Evolutionary conservation across 2,329 filamentous ascomycete genomes (phyloP).

Genomic region (Aureobasidium sp.): DNA sequence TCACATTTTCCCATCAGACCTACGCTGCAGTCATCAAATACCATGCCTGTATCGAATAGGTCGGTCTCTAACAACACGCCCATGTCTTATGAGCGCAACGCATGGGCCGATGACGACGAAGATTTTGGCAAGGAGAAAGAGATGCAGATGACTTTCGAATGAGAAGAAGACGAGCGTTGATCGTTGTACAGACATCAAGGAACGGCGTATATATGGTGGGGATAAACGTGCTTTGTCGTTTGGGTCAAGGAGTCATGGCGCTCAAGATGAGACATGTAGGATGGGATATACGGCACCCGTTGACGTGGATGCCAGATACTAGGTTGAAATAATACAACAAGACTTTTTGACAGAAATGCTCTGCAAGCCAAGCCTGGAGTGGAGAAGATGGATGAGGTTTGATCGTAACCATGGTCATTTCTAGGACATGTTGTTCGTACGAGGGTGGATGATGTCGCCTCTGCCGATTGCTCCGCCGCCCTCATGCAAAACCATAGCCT

Average conservation of each 20-base stretch:
- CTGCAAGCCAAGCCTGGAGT: no score
- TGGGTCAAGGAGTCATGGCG: neutral
- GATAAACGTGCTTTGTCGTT: neutral
- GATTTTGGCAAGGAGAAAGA: conserved; percentile 42
- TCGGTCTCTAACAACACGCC: conserved; percentile 6
- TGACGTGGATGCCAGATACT: neutral
- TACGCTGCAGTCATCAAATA: conserved; percentile 22
- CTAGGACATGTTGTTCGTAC: neutral
- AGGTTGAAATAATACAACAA: conserved; percentile 1
- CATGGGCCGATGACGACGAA: conserved; percentile 43
- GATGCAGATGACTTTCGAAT: conserved; percentile 44
- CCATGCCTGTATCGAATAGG: conserved; percentile 25
- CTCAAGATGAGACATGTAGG: neutral
- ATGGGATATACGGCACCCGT: neutral
- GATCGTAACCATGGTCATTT: no score
- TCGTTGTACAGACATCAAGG: neutral
- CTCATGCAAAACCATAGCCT: conserved; percentile 87
- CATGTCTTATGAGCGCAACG: conserved; percentile 33
- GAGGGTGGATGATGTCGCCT: conserved; percentile 60
- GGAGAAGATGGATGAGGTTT: no score
- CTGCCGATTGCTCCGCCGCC: conserved; percentile 67
- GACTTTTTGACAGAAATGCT: neutral
- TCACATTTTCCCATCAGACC: conserved; percentile 18
- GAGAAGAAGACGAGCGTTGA: neutral
- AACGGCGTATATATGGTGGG: neutral